These are phyloP conservation scores for Hamamelis virginiana DNA, from an alignment of 164 flowering plant genomes.

Conservation along the genomic window DNA sequence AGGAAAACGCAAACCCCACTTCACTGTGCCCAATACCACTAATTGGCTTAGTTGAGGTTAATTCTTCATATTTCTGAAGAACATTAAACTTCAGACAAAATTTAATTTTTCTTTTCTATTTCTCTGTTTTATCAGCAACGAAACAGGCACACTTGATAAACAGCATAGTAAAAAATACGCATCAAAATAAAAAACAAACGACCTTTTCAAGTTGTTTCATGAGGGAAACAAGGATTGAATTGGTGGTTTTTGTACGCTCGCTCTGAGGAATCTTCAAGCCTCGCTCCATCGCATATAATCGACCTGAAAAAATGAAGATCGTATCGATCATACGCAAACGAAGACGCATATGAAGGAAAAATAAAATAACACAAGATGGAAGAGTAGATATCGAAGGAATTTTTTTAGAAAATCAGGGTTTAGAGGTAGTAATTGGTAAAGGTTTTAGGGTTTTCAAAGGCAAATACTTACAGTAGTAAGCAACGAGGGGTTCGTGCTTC, in stretches of 20 bases:
- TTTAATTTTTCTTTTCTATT: neutral
- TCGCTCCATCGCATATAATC: slow-evolving; percentile 93
- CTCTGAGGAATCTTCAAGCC: slow-evolving; percentile 77
- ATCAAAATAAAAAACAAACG: slow-evolving; percentile 2
- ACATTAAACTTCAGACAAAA: too few relatives aligned
- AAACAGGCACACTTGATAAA: neutral
- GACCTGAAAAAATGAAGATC: slow-evolving; percentile 43
- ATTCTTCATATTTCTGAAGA: neutral
- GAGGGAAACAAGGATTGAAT: slow-evolving; percentile 72
- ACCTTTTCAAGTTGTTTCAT: slow-evolving; percentile 99
- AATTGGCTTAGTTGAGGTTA: neutral
- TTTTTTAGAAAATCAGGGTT: neutral
- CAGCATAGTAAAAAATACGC: neutral
- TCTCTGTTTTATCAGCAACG: neutral
- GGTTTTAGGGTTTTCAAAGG: neutral
- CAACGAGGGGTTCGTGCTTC: slow-evolving; percentile 95
- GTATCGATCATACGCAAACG: neutral
- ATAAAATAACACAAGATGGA: neutral
- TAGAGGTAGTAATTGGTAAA: neutral
- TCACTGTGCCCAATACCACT: too few relatives aligned
- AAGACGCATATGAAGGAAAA: too few relatives aligned
- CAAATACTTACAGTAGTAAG: slow-evolving; percentile 72
- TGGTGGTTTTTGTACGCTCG: slow-evolving; percentile 87
- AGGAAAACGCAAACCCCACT: too few relatives aligned
- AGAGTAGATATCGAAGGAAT: neutral